phyloP scores from a whole-genome alignment of 768 basidiomycete species.

The Trametes punicea region DNA sequence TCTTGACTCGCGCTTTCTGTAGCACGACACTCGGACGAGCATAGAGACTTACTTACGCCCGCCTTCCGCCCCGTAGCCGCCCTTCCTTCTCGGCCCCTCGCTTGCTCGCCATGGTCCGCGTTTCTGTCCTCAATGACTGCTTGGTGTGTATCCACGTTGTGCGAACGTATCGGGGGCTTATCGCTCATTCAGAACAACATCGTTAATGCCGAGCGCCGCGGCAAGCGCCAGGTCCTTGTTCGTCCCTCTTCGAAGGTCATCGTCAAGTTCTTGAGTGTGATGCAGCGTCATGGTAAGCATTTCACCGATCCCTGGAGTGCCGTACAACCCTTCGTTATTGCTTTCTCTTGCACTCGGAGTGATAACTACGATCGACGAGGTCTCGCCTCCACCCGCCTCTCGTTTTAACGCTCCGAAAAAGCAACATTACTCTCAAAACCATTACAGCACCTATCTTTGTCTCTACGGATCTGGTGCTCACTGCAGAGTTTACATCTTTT shows the following conservation, averaged over 20 bases:
- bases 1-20: slow-evolving; percentile 79
- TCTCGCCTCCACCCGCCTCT: slow-evolving; percentile 55
- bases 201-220: slow-evolving; percentile 98
- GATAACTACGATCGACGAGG: slow-evolving; percentile 84
- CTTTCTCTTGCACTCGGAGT: too few relatives aligned
- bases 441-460: slow-evolving; percentile 49
- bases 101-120: slow-evolving; percentile 71
- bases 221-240: slow-evolving; percentile 98
- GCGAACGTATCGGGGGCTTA: slow-evolving; percentile 8
- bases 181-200: slow-evolving; percentile 78
- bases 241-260: slow-evolving; percentile 97
- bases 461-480: slow-evolving; percentile 48
- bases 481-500: slow-evolving; percentile 48
- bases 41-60: slow-evolving; percentile 32
- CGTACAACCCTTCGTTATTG: too few relatives aligned
- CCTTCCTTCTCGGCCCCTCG: slow-evolving; percentile 14
- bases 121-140: slow-evolving; percentile 81
- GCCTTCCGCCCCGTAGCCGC: slow-evolving; percentile 29
- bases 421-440: slow-evolving; percentile 53
- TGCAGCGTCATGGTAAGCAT: slow-evolving; percentile 94
- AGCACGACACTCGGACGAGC: slow-evolving; percentile 86
- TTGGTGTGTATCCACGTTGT: slow-evolving; percentile 32
- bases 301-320: not conserved
- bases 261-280: slow-evolving; percentile 95
- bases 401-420: slow-evolving; percentile 87